phyloP scores from a whole-genome alignment of 176 grass and related monocot species.

The Phragmites australis region DNA sequence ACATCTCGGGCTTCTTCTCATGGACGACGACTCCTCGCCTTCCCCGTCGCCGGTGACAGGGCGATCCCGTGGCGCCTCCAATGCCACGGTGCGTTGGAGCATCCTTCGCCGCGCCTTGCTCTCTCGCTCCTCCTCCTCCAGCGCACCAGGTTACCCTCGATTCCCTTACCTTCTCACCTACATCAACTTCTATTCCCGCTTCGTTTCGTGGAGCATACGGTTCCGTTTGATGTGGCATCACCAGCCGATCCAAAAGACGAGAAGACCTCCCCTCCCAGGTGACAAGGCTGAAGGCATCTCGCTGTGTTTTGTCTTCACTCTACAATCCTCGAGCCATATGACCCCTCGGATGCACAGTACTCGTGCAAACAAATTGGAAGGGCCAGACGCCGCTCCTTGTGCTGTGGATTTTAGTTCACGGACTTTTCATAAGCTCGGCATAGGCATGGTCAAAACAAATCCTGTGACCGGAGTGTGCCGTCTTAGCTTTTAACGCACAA shows the following conservation, averaged over 20 bases:
- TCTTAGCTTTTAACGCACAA: constrained; percentile 4
- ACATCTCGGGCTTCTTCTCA: constrained; percentile 17
- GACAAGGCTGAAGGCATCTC: background rate
- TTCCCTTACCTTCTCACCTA: background rate
- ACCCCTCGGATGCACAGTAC: background rate
- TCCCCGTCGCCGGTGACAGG: constrained; percentile 11
- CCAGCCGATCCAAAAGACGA: background rate
- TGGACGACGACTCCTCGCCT: constrained; percentile 35
- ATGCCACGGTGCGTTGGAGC: constrained; percentile 58
- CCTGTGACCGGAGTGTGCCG: background rate
- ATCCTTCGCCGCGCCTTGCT: constrained; percentile 68
- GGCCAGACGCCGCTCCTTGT: background rate
- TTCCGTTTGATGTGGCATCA: background rate
- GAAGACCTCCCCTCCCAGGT: background rate
- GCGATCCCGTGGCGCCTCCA: constrained; percentile 28
- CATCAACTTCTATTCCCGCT: background rate
- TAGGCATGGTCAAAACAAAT: background rate
- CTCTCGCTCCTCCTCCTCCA: constrained; percentile 35
- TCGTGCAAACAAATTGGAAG: background rate
- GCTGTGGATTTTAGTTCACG: background rate
- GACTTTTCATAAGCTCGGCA: background rate
- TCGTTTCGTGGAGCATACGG: constrained; percentile 3
- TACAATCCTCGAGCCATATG: background rate
- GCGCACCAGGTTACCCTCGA: constrained; percentile 27
- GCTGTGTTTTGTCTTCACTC: background rate